Percentiles rank a stretch among this genome's conserved stretches.
Conservation (phyloP, 805 yeast species). For the Sugiyamaella valdiviana region DNA sequence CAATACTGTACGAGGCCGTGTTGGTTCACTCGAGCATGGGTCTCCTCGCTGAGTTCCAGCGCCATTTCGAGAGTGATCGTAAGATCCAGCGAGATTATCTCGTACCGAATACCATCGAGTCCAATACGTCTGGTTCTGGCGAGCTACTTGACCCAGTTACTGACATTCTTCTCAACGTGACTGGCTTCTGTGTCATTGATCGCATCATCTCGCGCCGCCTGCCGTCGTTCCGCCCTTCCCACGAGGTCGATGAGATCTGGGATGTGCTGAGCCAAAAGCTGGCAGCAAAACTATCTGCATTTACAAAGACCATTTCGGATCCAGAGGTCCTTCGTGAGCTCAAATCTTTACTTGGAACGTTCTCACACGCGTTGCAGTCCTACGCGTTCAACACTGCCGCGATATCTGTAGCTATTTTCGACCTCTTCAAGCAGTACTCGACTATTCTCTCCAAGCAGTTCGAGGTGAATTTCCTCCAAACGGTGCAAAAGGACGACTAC, state of each 20-base stretch:
- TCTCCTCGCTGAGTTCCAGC: conserved; percentile 53
- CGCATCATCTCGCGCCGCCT: conserved; percentile 51
- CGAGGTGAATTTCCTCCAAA: conserved; percentile 50
- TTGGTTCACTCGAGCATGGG: conserved; percentile 73
- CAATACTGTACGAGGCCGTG: conserved; percentile 76
- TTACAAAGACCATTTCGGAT: conserved; percentile 35
- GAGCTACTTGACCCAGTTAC: conserved; percentile 9
- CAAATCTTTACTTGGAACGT: conserved; percentile 61
- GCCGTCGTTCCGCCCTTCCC: conserved; percentile 58
- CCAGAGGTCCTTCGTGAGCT: conserved; percentile 41
- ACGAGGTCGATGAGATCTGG: conserved; percentile 69
- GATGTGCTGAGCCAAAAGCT: conserved; percentile 46
- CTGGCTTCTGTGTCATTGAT: conserved; percentile 76
- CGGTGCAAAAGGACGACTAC: conserved; percentile 74
- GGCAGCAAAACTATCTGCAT: conserved; percentile 20
- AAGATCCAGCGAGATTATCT: conserved; percentile 62
- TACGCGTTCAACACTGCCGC: conserved; percentile 54
- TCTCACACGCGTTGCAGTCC: conserved; percentile 70
- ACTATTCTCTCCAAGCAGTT: conserved; percentile 50
- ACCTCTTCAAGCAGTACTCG: conserved; percentile 57
- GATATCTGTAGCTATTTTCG: conserved; percentile 55
- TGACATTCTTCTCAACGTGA: conserved; percentile 39
- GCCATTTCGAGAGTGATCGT: conserved; percentile 65
- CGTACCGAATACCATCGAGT: conserved; percentile 51
- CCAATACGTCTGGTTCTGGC: conserved; percentile 22